Base-by-base conservation (phyloP, 2,329 filamentous ascomycete genomes). In the Diaporthe eres region DNA sequence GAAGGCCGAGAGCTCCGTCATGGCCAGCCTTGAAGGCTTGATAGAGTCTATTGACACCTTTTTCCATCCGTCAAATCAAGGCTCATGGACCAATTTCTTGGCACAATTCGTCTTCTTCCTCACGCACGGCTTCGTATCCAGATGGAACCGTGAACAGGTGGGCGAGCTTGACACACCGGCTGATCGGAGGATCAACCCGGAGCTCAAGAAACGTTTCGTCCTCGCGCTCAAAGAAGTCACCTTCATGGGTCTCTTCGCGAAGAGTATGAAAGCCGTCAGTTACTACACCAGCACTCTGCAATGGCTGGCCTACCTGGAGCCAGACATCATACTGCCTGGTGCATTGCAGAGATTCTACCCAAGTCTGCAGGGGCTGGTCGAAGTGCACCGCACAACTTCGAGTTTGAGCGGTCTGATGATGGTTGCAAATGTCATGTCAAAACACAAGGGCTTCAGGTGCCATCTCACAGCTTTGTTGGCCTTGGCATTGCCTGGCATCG, bases 231-330 rank as follows among this genome's bases (percentile, higher is more conserved):
- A 93, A 78, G 97, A 99, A 79, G 96, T 98, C 65, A 95, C 95
- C 6, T 99, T 98, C 84, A 98, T 99, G 96, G 97, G 97, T 39
- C 93, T 99, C 68, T 99, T 98, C 83, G 94, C 96, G 72, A 99
- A 99, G 88, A 98, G 96, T 83, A 93, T 92, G 75, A 96, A 95
- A 68, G 93, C 97, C 4, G 95, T 98, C 82, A 96, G 94, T 83
- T 98, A 96, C 86, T 98, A 96, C 78, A 92, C 98, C 78, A 95
- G 94, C 68, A 95, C 96, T 1, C 88, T 99, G 68, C 96, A 98
- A 83, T 94, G 94, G 73, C 87, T 99, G 72, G 94, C 97, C 2
- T 98, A 94, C 80, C 88, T 99, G 61, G 96, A 99, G 82, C 97
- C 97, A 0, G 93, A 95, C 79, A 88, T 98, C 79, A 96, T 99